Evolutionary conservation across 163 green algal species (phyloP), one percentile per base, ranked within the genome.

Genomic region (Chloromonas sp.): DNA sequence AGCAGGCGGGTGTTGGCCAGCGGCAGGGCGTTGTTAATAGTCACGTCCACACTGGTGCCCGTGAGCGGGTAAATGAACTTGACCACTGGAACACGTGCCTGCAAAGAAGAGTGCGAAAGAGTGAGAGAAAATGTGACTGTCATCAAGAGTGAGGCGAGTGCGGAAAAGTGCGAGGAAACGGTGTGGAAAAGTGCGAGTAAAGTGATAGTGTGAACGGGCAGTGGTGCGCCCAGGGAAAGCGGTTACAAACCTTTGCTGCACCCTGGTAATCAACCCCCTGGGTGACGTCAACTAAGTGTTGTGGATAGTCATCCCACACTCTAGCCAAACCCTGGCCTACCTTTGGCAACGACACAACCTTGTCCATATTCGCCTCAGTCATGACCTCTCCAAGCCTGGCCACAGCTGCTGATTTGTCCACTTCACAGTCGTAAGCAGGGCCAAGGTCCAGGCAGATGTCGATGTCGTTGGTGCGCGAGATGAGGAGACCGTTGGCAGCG

Each of bases 1-100:
- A 99, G 92, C 84, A 98, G 89, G 84, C 92, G 92, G 57, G 96
- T 99, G 94, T 98, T 99, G 86, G 89, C 84, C 61, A 98, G 92
- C 1, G 94, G 94, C 85, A 98, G 89, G 61, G 90, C 88, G 91
- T 98, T 98, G 93, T 99, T 98, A 58, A 99, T 59, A 0, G 83
- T 90, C 8, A 88, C 58, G 71, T 87, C 84, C 82, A 86, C 86
- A 78, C 85, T 81, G 62, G 89, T 95, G 70, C 83, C 82, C 3
- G 89, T 91, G 14, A 83, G 82, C 3, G 91, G 87, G 71, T 93
- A 85, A 2, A 87, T 79, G 85, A 96, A 96, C 88, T 98, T 98
- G 82, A 97, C 92, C 14, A 98, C 94, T 0, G 95, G 95, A 57
- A 98, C 92, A 36, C 95, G 89, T 13, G 89, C 89, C 60, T 82